Conservation (phyloP, 768 basidiomycete genomes). For the Boletus fagicola region DNA sequence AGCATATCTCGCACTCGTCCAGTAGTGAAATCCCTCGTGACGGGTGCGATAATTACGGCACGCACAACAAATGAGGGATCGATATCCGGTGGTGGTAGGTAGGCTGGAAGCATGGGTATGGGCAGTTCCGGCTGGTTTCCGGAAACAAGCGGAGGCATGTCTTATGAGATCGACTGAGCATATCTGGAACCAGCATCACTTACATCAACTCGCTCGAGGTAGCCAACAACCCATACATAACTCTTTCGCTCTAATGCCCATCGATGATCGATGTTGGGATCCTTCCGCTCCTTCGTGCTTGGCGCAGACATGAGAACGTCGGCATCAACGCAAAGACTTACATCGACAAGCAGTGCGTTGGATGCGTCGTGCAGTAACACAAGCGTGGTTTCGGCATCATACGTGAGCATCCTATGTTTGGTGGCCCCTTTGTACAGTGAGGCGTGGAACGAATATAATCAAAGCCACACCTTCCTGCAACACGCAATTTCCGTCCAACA, state of each 20-base stretch:
- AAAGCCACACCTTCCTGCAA: slow-evolving; percentile 54
- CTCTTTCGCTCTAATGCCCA: slow-evolving; percentile 57
- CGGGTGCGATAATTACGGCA: slow-evolving; percentile 50
- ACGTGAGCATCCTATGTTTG: slow-evolving; percentile 50
- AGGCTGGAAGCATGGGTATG: slow-evolving; percentile 44
- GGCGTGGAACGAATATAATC: slow-evolving; percentile 15
- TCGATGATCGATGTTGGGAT: slow-evolving; percentile 12
- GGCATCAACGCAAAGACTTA: slow-evolving; percentile 48
- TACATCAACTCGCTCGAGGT: slow-evolving; percentile 52
- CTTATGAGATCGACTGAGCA: slow-evolving; percentile 13
- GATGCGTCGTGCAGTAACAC: slow-evolving; percentile 50
- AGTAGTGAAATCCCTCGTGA: slow-evolving; percentile 44
- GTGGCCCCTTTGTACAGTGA: slow-evolving; percentile 9
- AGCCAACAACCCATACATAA: slow-evolving; percentile 54
- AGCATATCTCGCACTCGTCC: slow-evolving; percentile 25
- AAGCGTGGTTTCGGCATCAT: slow-evolving; percentile 48
- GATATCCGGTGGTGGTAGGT: slow-evolving; percentile 39
- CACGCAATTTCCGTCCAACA: slow-evolving; percentile 52
- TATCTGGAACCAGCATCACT: slow-evolving; percentile 19
- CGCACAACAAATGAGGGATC: slow-evolving; percentile 48
- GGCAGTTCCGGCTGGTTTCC: slow-evolving; percentile 37
- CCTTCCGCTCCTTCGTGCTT: slow-evolving; percentile 9
- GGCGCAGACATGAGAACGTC: slow-evolving; percentile 16
- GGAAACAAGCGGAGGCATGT: slow-evolving; percentile 13
- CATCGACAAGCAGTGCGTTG: slow-evolving; percentile 56